These are phyloP conservation scores for Clonostachys rosea DNA, from an alignment of 2,329 filamentous ascomycete species.

Conservation along the genomic window DNA sequence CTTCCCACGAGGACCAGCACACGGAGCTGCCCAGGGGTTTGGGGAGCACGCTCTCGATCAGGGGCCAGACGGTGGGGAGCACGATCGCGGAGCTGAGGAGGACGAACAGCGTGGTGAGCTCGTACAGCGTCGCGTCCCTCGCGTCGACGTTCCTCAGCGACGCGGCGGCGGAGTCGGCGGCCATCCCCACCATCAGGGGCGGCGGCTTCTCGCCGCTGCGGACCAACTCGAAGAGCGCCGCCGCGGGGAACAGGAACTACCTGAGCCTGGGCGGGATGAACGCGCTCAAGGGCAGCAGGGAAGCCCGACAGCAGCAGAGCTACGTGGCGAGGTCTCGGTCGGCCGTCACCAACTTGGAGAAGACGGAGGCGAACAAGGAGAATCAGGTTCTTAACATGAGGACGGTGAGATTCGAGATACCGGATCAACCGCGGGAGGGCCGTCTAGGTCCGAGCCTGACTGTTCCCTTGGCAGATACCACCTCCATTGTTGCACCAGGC, in stretches of 20 bases:
- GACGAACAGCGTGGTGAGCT: slow-evolving; percentile 51
- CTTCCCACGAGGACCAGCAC: background rate
- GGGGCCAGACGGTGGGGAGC: slow-evolving; percentile 22
- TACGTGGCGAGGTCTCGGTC: slow-evolving; percentile 2
- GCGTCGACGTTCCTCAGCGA: slow-evolving; percentile 14
- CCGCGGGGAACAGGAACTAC: slow-evolving; percentile 38
- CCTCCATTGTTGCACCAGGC: no score
- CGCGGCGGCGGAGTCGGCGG: slow-evolving; percentile 26
- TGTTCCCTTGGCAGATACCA: background rate
- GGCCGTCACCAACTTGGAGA: background rate
- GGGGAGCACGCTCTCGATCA: background rate
- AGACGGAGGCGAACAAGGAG: slow-evolving; percentile 17
- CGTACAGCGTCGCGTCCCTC: slow-evolving; percentile 33
- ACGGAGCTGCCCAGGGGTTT: background rate
- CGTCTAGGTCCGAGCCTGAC: slow-evolving; percentile 10
- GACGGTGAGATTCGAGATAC: slow-evolving; percentile 7
- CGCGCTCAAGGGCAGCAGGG: slow-evolving; percentile 12
- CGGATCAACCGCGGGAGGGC: slow-evolving; percentile 6
- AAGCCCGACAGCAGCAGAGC: slow-evolving; percentile 7
- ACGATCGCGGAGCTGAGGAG: slow-evolving; percentile 48
- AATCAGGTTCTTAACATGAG: slow-evolving; percentile 12
- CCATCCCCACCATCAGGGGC: slow-evolving; percentile 28
- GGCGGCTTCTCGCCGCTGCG: slow-evolving; percentile 29
- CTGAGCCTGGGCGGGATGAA: slow-evolving; percentile 26
- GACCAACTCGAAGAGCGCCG: slow-evolving; percentile 17